These are phyloP conservation scores for Kockovaella imperatae DNA, from an alignment of 768 basidiomycete species.

Conservation along the genomic window DNA sequence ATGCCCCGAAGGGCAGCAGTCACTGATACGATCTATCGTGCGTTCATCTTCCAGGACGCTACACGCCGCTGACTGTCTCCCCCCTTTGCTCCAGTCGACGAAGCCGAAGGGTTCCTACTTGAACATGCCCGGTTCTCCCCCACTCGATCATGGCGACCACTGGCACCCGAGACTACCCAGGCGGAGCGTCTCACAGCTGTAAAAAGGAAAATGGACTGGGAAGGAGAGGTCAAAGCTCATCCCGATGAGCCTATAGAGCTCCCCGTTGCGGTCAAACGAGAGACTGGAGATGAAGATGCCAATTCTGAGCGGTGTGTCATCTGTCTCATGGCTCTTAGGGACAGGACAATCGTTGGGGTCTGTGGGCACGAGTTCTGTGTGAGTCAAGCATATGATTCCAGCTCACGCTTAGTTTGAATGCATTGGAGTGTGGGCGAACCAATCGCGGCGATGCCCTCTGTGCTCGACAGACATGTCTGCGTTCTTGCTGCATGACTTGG, in stretches of 20 bases:
- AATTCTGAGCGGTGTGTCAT: slow-evolving; percentile 65
- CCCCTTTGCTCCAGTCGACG: slow-evolving; percentile 20
- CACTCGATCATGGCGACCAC: slow-evolving; percentile 33
- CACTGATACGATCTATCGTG: slow-evolving; percentile 21
- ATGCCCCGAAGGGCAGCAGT: slow-evolving; percentile 25
- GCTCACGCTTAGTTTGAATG: slow-evolving; percentile 58
- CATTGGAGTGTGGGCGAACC: slow-evolving; percentile 66
- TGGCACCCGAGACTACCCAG: slow-evolving; percentile 8
- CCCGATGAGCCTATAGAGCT: slow-evolving; percentile 23
- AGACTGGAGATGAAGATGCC: slow-evolving; percentile 49
- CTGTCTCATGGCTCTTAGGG: slow-evolving; percentile 67
- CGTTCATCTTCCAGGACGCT: background rate
- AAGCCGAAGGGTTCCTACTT: slow-evolving; percentile 38
- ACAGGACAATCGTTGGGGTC: slow-evolving; percentile 70
- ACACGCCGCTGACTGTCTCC: background rate
- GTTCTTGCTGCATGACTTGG: slow-evolving; percentile 40
- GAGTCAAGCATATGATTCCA: slow-evolving; percentile 11
- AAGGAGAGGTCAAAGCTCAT: slow-evolving; percentile 18
- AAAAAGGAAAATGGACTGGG: slow-evolving; percentile 37
- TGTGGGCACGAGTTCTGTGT: slow-evolving; percentile 87
- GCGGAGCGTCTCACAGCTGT: slow-evolving; percentile 11
- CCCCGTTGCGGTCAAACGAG: slow-evolving; percentile 5
- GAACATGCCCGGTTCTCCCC: slow-evolving; percentile 35
- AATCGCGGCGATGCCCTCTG: slow-evolving; percentile 38
- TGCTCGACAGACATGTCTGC: slow-evolving; percentile 38